Percentiles rank a stretch among this genome's conserved stretches.
These are phyloP conservation scores for Aspergillus sclerotioniger DNA, from an alignment of 495 filamentous ascomycete genomes.

Conservation along the genomic window DNA sequence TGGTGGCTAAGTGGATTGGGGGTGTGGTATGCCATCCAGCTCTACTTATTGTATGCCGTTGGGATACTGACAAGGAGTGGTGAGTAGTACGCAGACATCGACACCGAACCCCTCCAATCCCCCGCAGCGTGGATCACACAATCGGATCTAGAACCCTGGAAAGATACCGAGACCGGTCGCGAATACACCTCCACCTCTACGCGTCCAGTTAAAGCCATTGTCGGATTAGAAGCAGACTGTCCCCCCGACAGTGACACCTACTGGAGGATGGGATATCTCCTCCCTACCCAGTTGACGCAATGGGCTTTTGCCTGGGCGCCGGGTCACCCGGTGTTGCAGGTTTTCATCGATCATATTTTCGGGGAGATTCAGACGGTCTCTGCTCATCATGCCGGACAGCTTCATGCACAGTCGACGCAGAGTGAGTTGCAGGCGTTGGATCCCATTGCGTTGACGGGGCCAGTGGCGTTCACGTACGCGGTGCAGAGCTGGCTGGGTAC, in stretches of 20 bases:
- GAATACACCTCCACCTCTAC: slow-evolving; percentile 7
- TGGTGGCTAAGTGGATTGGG: slow-evolving; percentile 22
- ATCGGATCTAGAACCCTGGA: slow-evolving; percentile 14
- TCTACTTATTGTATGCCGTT: too few species aligned
- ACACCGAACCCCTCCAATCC: slow-evolving; percentile 14
- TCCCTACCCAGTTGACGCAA: slow-evolving; percentile 19
- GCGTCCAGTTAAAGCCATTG: slow-evolving; percentile 11
- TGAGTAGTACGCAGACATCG: slow-evolving; percentile 22
- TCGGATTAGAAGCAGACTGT: slow-evolving; percentile 23
- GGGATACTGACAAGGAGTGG: too few species aligned
- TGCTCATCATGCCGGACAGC: background rate
- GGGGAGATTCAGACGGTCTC: slow-evolving; percentile 2
- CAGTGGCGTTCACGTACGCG: slow-evolving; percentile 15
- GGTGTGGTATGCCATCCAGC: slow-evolving; percentile 8
- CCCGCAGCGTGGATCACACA: slow-evolving; percentile 15
- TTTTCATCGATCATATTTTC: slow-evolving; percentile 9
- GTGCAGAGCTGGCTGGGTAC: slow-evolving; percentile 8
- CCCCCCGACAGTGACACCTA: slow-evolving; percentile 12
- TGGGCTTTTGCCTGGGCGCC: slow-evolving; percentile 21
- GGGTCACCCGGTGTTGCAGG: slow-evolving; percentile 13
- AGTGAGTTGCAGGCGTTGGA: slow-evolving; percentile 10
- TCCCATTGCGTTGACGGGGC: slow-evolving; percentile 19
- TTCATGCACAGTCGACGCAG: background rate
- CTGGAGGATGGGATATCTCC: slow-evolving; percentile 23
- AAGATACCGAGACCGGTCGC: slow-evolving; percentile 8